A percentile compares a stretch with the other conserved stretches of the same genome.
Conservation (phyloP, 2,329 filamentous ascomycete species). For the Penicillium sumatraense region DNA sequence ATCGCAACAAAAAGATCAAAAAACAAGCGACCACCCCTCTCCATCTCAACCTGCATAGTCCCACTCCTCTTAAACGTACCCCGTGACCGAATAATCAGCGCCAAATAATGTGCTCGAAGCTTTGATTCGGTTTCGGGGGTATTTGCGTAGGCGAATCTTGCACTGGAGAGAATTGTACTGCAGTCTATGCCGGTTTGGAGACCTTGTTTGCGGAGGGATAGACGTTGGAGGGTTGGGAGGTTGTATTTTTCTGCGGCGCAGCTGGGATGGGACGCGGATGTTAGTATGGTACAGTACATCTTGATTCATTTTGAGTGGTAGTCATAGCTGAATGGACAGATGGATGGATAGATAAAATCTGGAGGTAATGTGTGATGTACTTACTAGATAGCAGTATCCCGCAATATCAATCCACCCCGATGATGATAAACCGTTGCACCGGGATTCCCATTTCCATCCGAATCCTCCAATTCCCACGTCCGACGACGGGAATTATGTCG, state of each 20-base stretch:
- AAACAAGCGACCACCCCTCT: slow-evolving; percentile 82
- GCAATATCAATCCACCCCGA: slow-evolving; percentile 70
- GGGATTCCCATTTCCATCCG: slow-evolving; percentile 33
- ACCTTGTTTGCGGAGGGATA: slow-evolving; percentile 86
- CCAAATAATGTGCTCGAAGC: slow-evolving; percentile 86
- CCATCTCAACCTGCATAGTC: slow-evolving; percentile 96
- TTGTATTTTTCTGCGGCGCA: slow-evolving; percentile 85
- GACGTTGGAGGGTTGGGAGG: slow-evolving; percentile 80
- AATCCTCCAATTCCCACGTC: slow-evolving; percentile 79
- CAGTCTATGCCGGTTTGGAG: slow-evolving; percentile 83
- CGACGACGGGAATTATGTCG: slow-evolving; percentile 80
- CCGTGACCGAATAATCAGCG: slow-evolving; percentile 86
- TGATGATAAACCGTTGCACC: slow-evolving; percentile 73
- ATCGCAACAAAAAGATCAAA: slow-evolving; percentile 94
- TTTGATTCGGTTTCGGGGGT: slow-evolving; percentile 92
- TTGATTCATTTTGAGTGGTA: neutral
- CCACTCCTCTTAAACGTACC: slow-evolving; percentile 90
- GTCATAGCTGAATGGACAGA: neutral
- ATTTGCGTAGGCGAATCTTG: slow-evolving; percentile 86
- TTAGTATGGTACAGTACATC: neutral
- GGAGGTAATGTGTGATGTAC: slow-evolving; percentile 20
- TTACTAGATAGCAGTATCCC: slow-evolving; percentile 85
- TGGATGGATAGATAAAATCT: neutral
- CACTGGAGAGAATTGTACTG: slow-evolving; percentile 81
- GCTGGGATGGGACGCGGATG: slow-evolving; percentile 29